These are phyloP conservation scores for Chenopodium berlandieri DNA, from an alignment of 148 eudicot species.

Conservation along the genomic window DNA sequence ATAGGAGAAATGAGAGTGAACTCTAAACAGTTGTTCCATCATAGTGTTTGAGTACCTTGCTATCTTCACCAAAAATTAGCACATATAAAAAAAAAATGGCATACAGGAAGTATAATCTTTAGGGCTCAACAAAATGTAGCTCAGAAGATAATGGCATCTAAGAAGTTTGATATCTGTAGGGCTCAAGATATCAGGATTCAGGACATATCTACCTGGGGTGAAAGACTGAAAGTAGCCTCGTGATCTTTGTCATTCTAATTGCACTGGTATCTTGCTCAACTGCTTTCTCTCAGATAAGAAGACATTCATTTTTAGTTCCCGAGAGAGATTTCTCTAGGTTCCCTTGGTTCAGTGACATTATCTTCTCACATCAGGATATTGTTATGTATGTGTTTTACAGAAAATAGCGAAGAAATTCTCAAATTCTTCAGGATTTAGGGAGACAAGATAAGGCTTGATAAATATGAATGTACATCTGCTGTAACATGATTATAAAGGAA, in stretches of 20 bases:
- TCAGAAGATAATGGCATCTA: not conserved
- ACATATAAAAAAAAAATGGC: too few relatives aligned
- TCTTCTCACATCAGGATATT: not conserved
- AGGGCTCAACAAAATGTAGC: too few relatives aligned
- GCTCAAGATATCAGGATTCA: too few relatives aligned
- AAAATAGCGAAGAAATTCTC: not conserved
- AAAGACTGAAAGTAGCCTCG: not conserved
- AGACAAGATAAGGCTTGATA: not conserved
- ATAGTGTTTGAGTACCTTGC: not conserved
- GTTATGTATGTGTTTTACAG: not conserved
- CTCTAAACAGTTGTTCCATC: not conserved
- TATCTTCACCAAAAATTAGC: not conserved
- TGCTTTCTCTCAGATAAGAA: too few relatives aligned
- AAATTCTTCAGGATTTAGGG: not conserved
- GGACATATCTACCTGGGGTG: not conserved
- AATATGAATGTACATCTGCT: not conserved
- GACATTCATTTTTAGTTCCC: not conserved
- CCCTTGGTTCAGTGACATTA: not conserved
- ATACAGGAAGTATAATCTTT: too few relatives aligned
- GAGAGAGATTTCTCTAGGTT: not conserved
- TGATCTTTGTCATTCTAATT: not conserved
- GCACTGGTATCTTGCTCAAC: not conserved
- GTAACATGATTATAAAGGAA: not conserved
- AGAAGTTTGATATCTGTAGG: not conserved
- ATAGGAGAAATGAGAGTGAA: not conserved